Conservation (phyloP, 164 flowering plant species). For the Nymphaea colorata region DNA sequence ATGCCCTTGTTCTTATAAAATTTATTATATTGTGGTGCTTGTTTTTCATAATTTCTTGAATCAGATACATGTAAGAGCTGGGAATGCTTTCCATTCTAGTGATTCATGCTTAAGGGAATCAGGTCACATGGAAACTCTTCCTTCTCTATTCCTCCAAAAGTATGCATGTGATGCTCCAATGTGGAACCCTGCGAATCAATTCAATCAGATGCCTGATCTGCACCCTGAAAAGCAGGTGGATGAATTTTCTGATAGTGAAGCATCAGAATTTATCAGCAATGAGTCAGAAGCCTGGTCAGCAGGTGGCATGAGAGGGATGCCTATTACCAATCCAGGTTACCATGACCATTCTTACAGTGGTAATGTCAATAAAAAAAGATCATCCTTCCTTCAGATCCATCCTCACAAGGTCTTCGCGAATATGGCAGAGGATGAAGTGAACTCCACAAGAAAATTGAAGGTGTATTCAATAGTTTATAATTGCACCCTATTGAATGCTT, state of each 20-base stretch:
- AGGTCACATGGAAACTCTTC: background rate
- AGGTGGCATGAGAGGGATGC: background rate
- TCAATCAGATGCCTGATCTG: background rate
- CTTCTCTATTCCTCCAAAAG: background rate
- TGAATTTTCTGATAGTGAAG: slow-evolving; percentile 2
- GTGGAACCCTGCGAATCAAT: background rate
- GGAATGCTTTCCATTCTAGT: background rate
- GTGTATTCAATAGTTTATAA: background rate
- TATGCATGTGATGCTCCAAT: background rate
- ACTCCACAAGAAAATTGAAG: background rate
- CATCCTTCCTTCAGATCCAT: background rate
- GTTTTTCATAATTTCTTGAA: background rate
- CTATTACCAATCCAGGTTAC: background rate
- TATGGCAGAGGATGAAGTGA: background rate
- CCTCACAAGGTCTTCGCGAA: background rate
- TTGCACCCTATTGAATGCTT: background rate
- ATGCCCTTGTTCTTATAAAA: too few species aligned
- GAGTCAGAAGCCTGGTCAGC: background rate
- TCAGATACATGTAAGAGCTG: background rate
- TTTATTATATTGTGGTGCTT: background rate
- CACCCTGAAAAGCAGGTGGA: background rate
- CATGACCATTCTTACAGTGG: background rate
- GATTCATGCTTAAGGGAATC: slow-evolving; percentile 1
- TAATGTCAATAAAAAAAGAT: background rate
- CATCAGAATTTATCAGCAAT: slow-evolving; percentile 2